Base-by-base conservation (phyloP, 345 rosid species). In the Brassica nigra region DNA sequence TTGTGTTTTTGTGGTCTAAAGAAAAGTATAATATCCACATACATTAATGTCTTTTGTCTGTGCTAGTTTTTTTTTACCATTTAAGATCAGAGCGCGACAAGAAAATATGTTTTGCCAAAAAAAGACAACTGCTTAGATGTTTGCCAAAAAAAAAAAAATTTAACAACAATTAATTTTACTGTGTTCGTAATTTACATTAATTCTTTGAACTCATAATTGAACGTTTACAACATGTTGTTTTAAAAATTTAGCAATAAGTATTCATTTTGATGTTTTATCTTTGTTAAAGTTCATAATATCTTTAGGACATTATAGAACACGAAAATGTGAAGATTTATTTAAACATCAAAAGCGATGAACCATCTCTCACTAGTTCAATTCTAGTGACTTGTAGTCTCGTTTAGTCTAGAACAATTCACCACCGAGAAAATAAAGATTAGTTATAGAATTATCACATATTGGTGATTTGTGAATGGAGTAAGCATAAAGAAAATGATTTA, bases 1-100 rank as follows among this genome's bases (percentile, higher is more conserved):
- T 67, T 67, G 47, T 23, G 15, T 18, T 57, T 67, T n/a, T 57
- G 79, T 76, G 79, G 79, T 67, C 31, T 39, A 67, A 1, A 57
- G 54, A n/a, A 42, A 23, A 27, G 27, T 30, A 5, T 7, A 63
- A 12, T 64, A 74, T 74, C 5, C 30, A 23, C 63, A 57, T 55
- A 27, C 8, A 66, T 33, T 64, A 64, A 29, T 62, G 66, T 16
- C 15, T 49, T 49, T 16, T 55, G 61, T 23, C 31, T 23, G 6
- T 58, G 30, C 63, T 20, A 58, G 62, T 58, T 20, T 58, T 9
- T 9, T 3, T 49, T 3, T 14, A 12, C 54, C 5, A 20, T 57
- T 18, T 18, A 57, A 18, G 29, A 57, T 18, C 30, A 57, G 14
- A 57, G 5, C 29, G 29, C 29, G 62, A 57, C 12, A 57, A 57